Evolutionary conservation across 768 basidiomycete genomes (phyloP).

Genomic region (Suillus americanus): DNA sequence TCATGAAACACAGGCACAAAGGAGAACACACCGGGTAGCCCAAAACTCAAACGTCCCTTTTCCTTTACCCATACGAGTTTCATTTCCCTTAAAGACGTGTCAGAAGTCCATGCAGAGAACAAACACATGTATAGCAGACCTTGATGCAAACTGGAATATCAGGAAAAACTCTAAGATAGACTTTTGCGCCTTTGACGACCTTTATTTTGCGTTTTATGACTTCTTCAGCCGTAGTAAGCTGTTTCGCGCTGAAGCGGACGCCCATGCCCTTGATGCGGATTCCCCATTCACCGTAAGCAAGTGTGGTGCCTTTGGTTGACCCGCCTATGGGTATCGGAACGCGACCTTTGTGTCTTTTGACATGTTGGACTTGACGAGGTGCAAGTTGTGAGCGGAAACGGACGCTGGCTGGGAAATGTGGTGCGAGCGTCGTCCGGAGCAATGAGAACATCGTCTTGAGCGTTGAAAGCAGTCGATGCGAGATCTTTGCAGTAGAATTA

Average conservation of each 20-base stretch:
- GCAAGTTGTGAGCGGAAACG: slow-evolving; percentile 64
- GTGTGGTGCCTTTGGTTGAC: slow-evolving; percentile 88
- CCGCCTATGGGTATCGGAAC: slow-evolving; percentile 87
- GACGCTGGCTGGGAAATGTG: slow-evolving; percentile 10
- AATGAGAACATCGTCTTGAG: background rate
- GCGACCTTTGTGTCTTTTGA: slow-evolving; percentile 89
- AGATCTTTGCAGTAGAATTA: background rate
- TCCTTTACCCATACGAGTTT: slow-evolving; percentile 99
- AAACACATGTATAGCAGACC: slow-evolving; percentile 41
- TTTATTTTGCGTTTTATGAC: slow-evolving; percentile 90
- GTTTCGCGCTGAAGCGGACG: slow-evolving; percentile 82
- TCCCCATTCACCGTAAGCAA: slow-evolving; percentile 91
- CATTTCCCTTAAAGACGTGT: slow-evolving; percentile 69
- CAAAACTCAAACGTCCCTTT: slow-evolving; percentile 98
- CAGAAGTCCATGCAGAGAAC: background rate
- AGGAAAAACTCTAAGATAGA: slow-evolving; percentile 61
- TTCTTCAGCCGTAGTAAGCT: slow-evolving; percentile 77
- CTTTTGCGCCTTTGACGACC: slow-evolving; percentile 76
- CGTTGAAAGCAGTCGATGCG: background rate
- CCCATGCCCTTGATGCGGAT: slow-evolving; percentile 85
- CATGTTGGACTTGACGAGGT: slow-evolving; percentile 78
- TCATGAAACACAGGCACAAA: background rate
- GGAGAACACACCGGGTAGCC: slow-evolving; percentile 74
- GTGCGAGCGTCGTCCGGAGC: background rate
- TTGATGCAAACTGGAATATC: slow-evolving; percentile 98